phyloP scores from a whole-genome alignment of 2,329 filamentous ascomycete genomes.

The Escovopsis weberi region DNA sequence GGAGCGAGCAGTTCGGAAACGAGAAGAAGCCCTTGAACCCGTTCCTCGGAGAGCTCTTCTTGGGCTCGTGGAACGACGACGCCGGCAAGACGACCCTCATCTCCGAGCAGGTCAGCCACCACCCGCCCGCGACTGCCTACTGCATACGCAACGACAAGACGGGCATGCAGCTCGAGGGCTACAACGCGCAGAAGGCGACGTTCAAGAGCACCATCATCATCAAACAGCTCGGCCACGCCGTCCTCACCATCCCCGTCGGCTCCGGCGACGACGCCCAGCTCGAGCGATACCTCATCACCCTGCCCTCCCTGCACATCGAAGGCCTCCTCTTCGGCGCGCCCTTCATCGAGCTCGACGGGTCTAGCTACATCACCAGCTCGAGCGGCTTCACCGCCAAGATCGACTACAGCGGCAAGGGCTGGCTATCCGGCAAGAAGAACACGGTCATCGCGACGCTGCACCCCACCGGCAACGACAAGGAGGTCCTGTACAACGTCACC shows the following conservation, averaged over 20 bases:
- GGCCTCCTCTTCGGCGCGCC: constrained; percentile 75
- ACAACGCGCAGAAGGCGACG: constrained; percentile 92
- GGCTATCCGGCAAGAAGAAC: constrained; percentile 94
- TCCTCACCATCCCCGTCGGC: constrained; percentile 53
- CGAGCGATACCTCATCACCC: constrained; percentile 78
- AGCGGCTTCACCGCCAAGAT: constrained; percentile 80
- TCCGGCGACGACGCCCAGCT: constrained; percentile 19
- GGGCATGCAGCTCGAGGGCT: constrained; percentile 67
- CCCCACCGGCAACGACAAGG: constrained; percentile 55
- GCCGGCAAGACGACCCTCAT: constrained; percentile 72
- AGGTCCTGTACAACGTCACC: constrained; percentile 63
- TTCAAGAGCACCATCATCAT: constrained; percentile 90
- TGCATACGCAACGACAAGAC: constrained; percentile 77
- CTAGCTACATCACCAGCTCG: constrained; percentile 73
- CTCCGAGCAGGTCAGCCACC: constrained; percentile 90
- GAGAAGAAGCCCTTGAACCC: constrained; percentile 98
- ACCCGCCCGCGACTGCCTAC: constrained; percentile 91
- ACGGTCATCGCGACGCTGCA: constrained; percentile 65
- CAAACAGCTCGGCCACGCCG: constrained; percentile 84
- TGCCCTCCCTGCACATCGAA: constrained; percentile 86
- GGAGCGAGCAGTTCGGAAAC: constrained; percentile 67
- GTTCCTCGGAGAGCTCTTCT: constrained; percentile 86
- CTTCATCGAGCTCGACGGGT: constrained; percentile 80
- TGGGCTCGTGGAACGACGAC: constrained; percentile 78
- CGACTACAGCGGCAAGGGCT: constrained; percentile 86